Base-by-base conservation (phyloP, 345 rosid species). In the Gynandropsis gynandra region DNA sequence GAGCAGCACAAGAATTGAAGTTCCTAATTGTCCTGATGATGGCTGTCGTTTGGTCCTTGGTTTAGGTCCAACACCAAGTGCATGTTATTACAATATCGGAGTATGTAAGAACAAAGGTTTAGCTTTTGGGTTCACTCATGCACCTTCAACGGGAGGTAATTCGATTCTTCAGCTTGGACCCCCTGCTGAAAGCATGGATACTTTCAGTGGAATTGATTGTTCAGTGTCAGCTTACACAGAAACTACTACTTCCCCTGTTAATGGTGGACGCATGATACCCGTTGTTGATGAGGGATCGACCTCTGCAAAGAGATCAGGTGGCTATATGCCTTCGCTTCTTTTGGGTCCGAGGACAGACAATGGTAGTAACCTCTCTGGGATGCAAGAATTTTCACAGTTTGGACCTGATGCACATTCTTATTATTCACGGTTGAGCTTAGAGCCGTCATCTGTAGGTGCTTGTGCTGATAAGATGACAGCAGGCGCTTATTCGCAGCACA, bases 231-330 rank as follows among this genome's bases (percentile, higher is more conserved):
- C 66, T 4, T 77, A 61, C 54, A 53, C 67, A 45, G 74, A 73
- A 64, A 21, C 53, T 35, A 54, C 54, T 42, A 36, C 49, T 4
- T 61, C 78, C 12, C 6, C 51, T 54, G 17, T 42, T 42, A 59
- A 66, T 24, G 56, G 47, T 33, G 56, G 81, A 59, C 50, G 66
- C 27, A 37, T 57, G 47, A 58, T 83, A 48, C 86, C 86, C 60
- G 78, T 66, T 48, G 80, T 85, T 27, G 98, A 87, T 7, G 98
- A 87, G 57, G 96, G 96, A 46, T 92, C 98, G 10, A 84, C 98
- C 11, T 82, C 96, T 0, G 93, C 98, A 9, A 92, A 83, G 75
- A 84, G 76, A 62, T 84, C 89, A 19, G 96, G 95, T 62, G 95
- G 95, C 41, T 87, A 77, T 63, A 84, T 92, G 86, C 77, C 85